Evolutionary conservation across 306 rosid species (phyloP), one percentile per base, ranked within the genome.

Genomic region (Elaeagnus macrophylla): DNA sequence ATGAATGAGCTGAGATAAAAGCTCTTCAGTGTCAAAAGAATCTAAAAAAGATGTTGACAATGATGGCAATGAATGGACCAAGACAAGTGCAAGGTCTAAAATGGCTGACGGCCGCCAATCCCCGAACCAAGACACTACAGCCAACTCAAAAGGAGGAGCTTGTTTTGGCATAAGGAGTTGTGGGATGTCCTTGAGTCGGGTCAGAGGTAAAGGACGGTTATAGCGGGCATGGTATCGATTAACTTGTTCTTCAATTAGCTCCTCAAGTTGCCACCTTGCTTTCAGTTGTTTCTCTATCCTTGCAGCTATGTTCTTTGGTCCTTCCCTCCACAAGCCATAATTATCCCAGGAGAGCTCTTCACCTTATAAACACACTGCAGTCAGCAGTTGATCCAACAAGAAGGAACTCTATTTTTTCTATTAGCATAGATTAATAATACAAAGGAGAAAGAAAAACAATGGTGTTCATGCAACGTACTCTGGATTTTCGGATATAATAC

Each of bases 61-160:
- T 2, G 70, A 57, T 6, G 59, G n/a, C 1, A 67, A 59, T 36
- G 62, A 68, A 20, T 48, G 8, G 46, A 64, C 32, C 43, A 76
- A 61, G 61, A 72, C 62, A 15, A 12, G 69, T 20, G 60, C 68
- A 17, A 76, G 67, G 37, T 67, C 65, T 45, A 76, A 59, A 56
- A 76, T 67, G 59, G 75, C 54, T 9, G 81, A 72, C 47, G 81
- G 78, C 13, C 81, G 48, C 81, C 81, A 76, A 60, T 76, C 78
- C 0, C 81, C 81, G 11, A 76, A 48, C 81, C 81, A 76, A 12
- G 69, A 49, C 14, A 64, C 36, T 39, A 66, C 45, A 17, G 67
- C 69, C 39, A 76, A 48, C 57, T 76, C 72, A 14, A 48, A 67
- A 1, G 78, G 62, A 6, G 63, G 78, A 20, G 65, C 50, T 78